Percentiles rank a stretch among this genome's conserved stretches.
Conservation (phyloP, 306 rosid genomes). For the Carpinus viminea region DNA sequence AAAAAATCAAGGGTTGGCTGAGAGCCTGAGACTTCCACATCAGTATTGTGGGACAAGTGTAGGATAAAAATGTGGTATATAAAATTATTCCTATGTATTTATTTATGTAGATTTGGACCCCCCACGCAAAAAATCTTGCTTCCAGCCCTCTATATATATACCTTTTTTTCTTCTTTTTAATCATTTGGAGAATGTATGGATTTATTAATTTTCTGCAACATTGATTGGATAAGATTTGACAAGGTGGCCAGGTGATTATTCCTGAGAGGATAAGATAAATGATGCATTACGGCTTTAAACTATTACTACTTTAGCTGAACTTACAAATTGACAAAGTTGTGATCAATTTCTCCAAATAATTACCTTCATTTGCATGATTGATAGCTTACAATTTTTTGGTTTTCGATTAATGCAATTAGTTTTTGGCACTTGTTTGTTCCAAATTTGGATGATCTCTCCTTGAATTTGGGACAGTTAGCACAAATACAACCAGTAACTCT, state of each 20-base stretch:
- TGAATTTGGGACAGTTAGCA: slow-evolving; percentile 40
- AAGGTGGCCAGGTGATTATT: not conserved
- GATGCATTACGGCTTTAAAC: not conserved
- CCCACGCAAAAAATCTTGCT: too few species aligned
- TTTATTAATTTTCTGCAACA: not conserved
- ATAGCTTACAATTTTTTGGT: not conserved
- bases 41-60: too few species aligned
- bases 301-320: not conserved
- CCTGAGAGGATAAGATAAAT: not conserved
- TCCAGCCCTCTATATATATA: too few species aligned
- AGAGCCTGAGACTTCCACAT: too few species aligned
- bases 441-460: slow-evolving; percentile 23
- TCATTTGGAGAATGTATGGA: not conserved
- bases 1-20: too few species aligned
- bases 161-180: not conserved
- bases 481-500: slow-evolving; percentile 37
- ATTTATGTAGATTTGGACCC: too few species aligned
- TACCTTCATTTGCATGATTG: not conserved
- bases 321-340: not conserved
- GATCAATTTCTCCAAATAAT: not conserved
- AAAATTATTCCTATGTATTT: too few species aligned
- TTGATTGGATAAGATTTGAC: slow-evolving; percentile 5
- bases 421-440: slow-evolving; percentile 9
- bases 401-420: not conserved
- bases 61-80: too few species aligned